Evolutionary conservation across 2,329 filamentous ascomycete species (phyloP).

Genomic region (Cladosporium phlei): DNA sequence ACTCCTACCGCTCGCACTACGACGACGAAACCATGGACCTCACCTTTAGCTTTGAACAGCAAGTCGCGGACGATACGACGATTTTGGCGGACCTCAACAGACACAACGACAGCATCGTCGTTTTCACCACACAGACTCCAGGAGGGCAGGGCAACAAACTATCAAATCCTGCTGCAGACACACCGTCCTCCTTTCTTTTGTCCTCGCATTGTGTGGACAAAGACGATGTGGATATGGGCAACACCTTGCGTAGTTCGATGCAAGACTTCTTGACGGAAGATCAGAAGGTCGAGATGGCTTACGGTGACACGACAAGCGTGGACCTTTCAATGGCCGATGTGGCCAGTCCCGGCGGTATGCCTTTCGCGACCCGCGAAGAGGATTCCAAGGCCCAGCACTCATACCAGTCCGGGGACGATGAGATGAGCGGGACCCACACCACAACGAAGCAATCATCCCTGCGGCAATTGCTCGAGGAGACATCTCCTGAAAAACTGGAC

Average conservation of each 20-base stretch:
- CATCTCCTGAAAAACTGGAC: slow-evolving; percentile 35
- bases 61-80: background rate
- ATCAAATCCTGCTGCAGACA: no score
- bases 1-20: slow-evolving; percentile 14
- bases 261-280: background rate
- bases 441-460: slow-evolving; percentile 20
- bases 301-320: no score
- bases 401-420: background rate
- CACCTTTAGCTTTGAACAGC: background rate
- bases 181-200: background rate
- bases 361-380: no score
- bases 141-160: no score
- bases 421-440: background rate
- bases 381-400: no score
- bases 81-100: background rate
- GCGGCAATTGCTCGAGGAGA: slow-evolving; percentile 31
- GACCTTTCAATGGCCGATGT: no score
- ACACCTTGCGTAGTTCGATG: no score
- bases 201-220: no score
- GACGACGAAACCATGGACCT: slow-evolving; percentile 12
- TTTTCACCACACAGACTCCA: background rate
- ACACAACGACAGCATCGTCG: background rate
- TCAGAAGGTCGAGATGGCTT: background rate
- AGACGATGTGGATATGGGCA: no score
- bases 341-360: no score